phyloP scores from a whole-genome alignment of 2,329 filamentous ascomycete genomes.

The Colletotrichum melonis region DNA sequence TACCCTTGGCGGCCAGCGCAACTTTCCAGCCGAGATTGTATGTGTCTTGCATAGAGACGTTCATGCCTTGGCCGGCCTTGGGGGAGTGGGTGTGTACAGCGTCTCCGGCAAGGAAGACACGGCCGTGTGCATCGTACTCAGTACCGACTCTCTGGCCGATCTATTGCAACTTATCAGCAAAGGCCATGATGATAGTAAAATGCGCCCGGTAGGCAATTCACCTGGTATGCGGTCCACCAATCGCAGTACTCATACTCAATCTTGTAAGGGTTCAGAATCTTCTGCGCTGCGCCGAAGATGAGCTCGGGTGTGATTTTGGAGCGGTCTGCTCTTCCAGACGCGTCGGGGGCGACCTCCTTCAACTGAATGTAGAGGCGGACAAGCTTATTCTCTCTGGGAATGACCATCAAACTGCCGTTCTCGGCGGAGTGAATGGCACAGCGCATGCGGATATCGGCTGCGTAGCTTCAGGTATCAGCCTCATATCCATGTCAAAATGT shows the following conservation, averaged over 20 bases:
- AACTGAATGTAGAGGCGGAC: constrained; percentile 76
- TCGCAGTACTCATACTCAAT: constrained; percentile 71
- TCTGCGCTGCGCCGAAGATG: constrained; percentile 71
- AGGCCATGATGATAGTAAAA: constrained; percentile 36
- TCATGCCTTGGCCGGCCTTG: constrained; percentile 79
- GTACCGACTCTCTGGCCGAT: constrained; percentile 74
- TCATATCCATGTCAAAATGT: accelerated
- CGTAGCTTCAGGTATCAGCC: not conserved
- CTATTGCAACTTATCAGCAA: constrained; percentile 56
- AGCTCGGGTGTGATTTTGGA: constrained; percentile 71
- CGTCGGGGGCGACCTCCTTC: constrained; percentile 55
- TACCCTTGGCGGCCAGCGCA: constrained; percentile 56
- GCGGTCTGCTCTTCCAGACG: constrained; percentile 61
- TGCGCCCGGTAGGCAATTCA: constrained; percentile 40
- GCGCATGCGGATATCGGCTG: constrained; percentile 65
- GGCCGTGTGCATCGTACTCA: constrained; percentile 64
- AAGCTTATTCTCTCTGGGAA: constrained; percentile 71
- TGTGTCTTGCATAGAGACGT: constrained; percentile 76
- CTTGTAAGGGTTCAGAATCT: constrained; percentile 74
- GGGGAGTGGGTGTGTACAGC: constrained; percentile 68
- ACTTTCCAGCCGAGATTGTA: constrained; percentile 71
- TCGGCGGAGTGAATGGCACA: constrained; percentile 68
- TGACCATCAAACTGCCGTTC: constrained; percentile 71
- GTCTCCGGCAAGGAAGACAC: constrained; percentile 78
- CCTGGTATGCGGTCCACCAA: constrained; percentile 76